Percentiles rank a stretch among this genome's conserved stretches.
These are phyloP conservation scores for Ciborinia camelliae DNA, from an alignment of 2,329 filamentous ascomycete species.

Conservation along the genomic window DNA sequence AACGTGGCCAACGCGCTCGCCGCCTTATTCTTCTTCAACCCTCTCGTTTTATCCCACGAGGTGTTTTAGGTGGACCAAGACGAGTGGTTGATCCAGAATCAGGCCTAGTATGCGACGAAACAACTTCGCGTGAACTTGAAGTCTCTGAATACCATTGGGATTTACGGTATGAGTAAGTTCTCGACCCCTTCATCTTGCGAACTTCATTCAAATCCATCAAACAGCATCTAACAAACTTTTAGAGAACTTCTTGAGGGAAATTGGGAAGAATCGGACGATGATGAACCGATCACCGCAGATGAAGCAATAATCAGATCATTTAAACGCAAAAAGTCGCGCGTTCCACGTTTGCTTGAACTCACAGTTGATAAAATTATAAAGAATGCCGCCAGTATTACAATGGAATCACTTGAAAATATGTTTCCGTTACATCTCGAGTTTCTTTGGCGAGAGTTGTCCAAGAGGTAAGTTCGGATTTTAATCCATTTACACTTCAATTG, in stretches of 20 bases:
- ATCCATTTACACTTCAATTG: neutral
- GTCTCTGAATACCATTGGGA: neutral
- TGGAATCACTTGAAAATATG: neutral
- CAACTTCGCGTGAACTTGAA: neutral
- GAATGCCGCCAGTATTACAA: neutral
- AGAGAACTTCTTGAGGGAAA: neutral
- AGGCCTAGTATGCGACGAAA: neutral
- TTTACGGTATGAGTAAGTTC: neutral
- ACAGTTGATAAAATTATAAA: neutral
- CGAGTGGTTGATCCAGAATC: constrained; percentile 2
- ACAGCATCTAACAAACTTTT: neutral
- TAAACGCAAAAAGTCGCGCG: neutral
- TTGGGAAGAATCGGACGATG: neutral
- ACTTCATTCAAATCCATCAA: neutral
- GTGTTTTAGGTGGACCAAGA: neutral
- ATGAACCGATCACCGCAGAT: neutral
- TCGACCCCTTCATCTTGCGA: too few species aligned
- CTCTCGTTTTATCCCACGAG: neutral
- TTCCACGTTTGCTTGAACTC: neutral
- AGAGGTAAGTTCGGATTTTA: neutral
- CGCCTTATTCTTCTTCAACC: neutral
- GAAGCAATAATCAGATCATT: neutral
- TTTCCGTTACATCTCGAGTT: neutral
- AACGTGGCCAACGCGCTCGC: neutral
- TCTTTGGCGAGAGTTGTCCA: neutral